phyloP scores from a whole-genome alignment of 176 grass and related monocot species.

The Guadua angustifolia region DNA sequence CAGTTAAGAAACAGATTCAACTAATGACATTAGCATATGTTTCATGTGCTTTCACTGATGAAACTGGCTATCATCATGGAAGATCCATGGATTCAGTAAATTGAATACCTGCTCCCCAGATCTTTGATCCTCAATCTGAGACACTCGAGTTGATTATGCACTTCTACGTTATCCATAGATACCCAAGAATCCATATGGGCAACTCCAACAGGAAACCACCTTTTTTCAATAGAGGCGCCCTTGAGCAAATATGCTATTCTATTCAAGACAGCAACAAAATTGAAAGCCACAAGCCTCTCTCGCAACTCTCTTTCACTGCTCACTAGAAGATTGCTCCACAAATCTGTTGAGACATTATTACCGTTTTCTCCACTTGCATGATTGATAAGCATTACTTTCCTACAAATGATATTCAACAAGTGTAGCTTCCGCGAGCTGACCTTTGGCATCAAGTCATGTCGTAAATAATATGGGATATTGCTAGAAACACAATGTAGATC shows the following conservation, averaged over 20 bases:
- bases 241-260: slow-evolving; percentile 25
- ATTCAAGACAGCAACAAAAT: slow-evolving; percentile 60
- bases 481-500: slow-evolving; percentile 42
- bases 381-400: slow-evolving; percentile 68
- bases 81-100: not conserved
- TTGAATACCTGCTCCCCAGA: slow-evolving; percentile 60
- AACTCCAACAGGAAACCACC: slow-evolving; percentile 64
- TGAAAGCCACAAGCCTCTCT: slow-evolving; percentile 76
- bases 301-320: slow-evolving; percentile 68
- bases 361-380: slow-evolving; percentile 23
- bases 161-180: slow-evolving; percentile 46
- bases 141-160: slow-evolving; percentile 49
- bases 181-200: slow-evolving; percentile 79
- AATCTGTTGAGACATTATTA: slow-evolving; percentile 40
- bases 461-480: slow-evolving; percentile 41
- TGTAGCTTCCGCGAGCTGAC: slow-evolving; percentile 68
- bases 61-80: not conserved
- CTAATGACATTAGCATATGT: not conserved
- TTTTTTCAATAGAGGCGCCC: slow-evolving; percentile 39
- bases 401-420: slow-evolving; percentile 77
- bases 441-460: slow-evolving; percentile 29
- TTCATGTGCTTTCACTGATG: not conserved
- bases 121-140: slow-evolving; percentile 61
- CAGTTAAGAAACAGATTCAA: not conserved
- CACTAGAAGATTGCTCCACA: slow-evolving; percentile 71